phyloP scores from a whole-genome alignment of 495 filamentous ascomycete species.

The Antarctomyces pellizariae region DNA sequence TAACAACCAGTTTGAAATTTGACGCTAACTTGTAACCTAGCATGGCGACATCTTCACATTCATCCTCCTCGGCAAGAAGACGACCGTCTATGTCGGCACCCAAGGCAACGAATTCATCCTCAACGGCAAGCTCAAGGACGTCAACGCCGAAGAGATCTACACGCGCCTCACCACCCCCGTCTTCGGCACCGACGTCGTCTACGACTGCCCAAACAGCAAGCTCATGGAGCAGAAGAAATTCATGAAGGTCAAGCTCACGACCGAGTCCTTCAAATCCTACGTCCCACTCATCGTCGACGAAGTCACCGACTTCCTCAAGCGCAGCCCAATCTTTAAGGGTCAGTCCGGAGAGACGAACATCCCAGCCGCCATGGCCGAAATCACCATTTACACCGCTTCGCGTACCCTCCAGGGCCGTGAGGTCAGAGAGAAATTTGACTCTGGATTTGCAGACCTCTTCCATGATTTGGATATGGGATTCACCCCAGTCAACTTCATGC shows the following conservation, averaged over 20 bases:
- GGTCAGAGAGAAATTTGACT: constrained; percentile 51
- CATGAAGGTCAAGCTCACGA: constrained; percentile 66
- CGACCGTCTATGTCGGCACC: constrained; percentile 52
- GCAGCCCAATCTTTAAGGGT: constrained; percentile 40
- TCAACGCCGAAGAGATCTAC: constrained; percentile 68
- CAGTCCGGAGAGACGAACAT: constrained; percentile 40
- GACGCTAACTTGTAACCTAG: constrained; percentile 16
- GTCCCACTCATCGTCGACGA: constrained; percentile 60
- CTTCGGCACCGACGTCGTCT: constrained; percentile 69
- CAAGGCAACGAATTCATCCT: constrained; percentile 72
- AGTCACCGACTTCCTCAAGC: constrained; percentile 43
- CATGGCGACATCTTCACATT: constrained; percentile 69
- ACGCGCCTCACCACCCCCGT: constrained; percentile 62
- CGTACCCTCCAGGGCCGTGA: constrained; percentile 62
- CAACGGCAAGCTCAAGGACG: constrained; percentile 62
- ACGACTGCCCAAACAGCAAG: constrained; percentile 71
- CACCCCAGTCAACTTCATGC: constrained; percentile 60
- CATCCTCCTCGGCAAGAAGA: constrained; percentile 49
- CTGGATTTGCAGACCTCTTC: constrained; percentile 48
- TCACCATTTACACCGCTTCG: constrained; percentile 69
- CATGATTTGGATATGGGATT: constrained; percentile 77
- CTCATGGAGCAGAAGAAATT: constrained; percentile 80
- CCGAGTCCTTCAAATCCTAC: constrained; percentile 50
- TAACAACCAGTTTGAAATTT: background rate
- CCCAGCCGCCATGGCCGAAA: constrained; percentile 47